phyloP scores from a whole-genome alignment of 2,329 filamentous ascomycete species.

The Fusarium succisae region DNA sequence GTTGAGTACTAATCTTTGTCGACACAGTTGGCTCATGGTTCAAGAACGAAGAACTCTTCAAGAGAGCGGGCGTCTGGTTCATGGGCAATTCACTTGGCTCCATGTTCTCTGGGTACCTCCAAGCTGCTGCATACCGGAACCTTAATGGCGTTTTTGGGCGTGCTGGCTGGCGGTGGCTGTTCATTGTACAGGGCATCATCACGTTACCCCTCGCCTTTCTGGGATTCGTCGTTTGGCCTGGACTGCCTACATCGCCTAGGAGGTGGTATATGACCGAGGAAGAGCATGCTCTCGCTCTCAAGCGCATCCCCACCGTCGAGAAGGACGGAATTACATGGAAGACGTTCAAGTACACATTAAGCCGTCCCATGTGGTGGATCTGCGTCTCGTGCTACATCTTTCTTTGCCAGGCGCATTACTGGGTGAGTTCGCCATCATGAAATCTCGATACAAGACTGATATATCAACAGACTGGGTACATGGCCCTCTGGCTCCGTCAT shows the following conservation, averaged over 20 bases:
- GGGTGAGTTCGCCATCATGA: neutral
- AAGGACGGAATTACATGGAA: neutral
- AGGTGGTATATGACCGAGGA: neutral
- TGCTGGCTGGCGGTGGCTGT: slow-evolving; percentile 3
- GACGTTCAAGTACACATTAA: neutral
- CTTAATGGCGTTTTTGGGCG: neutral
- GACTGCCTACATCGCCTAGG: neutral
- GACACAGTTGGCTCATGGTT: neutral
- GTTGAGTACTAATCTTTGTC: too few relatives aligned
- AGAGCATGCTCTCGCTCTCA: neutral
- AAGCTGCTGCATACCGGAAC: neutral
- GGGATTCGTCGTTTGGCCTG: neutral
- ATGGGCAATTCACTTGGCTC: neutral
- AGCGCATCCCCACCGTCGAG: neutral
- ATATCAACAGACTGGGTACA: neutral
- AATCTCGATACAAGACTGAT: neutral
- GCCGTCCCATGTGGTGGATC: slow-evolving; percentile 1
- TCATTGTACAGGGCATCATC: neutral
- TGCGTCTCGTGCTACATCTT: slow-evolving; percentile 3
- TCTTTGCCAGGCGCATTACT: neutral
- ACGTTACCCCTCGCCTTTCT: neutral
- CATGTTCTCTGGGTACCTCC: neutral
- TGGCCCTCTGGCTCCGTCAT: neutral
- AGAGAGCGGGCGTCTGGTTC: neutral
- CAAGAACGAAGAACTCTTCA: slow-evolving; percentile 2